Evolutionary conservation across 768 basidiomycete genomes (phyloP), one percentile per base, ranked within the genome.

Genomic region (Hemileccinum rubropunctum): DNA sequence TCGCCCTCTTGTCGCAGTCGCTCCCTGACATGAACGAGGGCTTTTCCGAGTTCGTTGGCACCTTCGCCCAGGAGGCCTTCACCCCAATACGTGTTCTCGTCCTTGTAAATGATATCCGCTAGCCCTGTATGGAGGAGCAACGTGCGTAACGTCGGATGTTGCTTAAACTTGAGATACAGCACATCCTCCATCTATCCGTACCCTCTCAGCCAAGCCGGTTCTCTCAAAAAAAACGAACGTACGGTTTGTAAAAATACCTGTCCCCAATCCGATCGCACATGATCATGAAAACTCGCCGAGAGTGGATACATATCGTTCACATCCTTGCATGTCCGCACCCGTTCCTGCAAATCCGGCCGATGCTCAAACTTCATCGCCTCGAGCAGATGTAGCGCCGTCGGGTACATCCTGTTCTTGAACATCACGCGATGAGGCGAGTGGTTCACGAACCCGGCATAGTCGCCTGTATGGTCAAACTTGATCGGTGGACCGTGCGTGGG

Each of bases 371-470:
- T 86, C 60, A 86, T 71, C 9, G 88, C 87, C 66, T 91, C 87
- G 47, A 81, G 77, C n/a, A 91, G 73, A 56, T 91, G 89, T 58
- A 82, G 65, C 10, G 84, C 89, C 2, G 81, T 85, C 2, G 86
- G 86, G 57, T 83, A 92, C 36, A 67, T 64, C 46, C 70, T 71
- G 28, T 79, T 73, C 32, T 73, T 63, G 63, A 81, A 83, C 46
- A 81, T 47, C 18, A 92, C 76, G 5, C 73, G 73, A 57, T 88
- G 81, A 1, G 73, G 77, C 1, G 89, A 88, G 56, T 83, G 80
- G 58, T 82, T 86, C 63, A 86, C 68, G 64, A 90, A 83, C 1
- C 75, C 76, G 0, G 72, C 60, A 46, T 71, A 73, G 13, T 70
- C 64, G 28, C 66, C 57, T 0, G 65, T 66, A 48, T 80, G 73